phyloP scores from a whole-genome alignment of 306 rosid genomes.

The Glycine tomentella region DNA sequence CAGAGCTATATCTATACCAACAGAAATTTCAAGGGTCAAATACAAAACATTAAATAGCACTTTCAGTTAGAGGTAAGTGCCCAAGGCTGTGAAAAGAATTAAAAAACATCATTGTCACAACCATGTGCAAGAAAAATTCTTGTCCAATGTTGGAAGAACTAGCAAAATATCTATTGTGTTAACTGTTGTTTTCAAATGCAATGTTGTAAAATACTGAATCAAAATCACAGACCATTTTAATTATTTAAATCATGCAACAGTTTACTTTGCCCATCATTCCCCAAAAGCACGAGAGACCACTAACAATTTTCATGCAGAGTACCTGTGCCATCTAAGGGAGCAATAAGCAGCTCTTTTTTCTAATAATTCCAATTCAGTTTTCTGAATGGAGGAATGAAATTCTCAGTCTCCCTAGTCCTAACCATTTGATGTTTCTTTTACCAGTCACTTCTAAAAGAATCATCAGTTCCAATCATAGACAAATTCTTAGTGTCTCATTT shows the following conservation, averaged over 20 bases:
- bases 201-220: slow-evolving; percentile 18
- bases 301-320: not conserved
- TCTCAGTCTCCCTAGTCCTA: too few species aligned
- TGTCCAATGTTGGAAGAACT: slow-evolving; percentile 26
- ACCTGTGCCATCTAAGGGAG: too few species aligned
- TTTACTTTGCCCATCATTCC: not conserved
- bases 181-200: slow-evolving; percentile 1
- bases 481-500: not conserved
- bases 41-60: slow-evolving; percentile 5
- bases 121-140: slow-evolving; percentile 20
- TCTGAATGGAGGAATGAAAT: too few species aligned
- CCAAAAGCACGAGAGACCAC: too few species aligned
- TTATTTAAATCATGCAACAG: slow-evolving; percentile 22
- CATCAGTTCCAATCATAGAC: too few species aligned
- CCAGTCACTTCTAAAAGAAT: too few species aligned
- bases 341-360: too few species aligned
- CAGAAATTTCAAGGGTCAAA: slow-evolving; percentile 29
- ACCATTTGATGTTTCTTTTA: too few species aligned
- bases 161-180: not conserved
- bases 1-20: not conserved
- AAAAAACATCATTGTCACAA: slow-evolving; percentile 30
- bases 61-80: too few species aligned
- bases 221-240: not conserved
- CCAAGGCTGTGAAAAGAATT: slow-evolving; percentile 9
- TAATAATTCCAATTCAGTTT: too few species aligned